A percentile compares a stretch with the other conserved stretches of the same genome.
These are phyloP conservation scores for Brassica incana DNA, from an alignment of 345 rosid species.

Conservation along the genomic window DNA sequence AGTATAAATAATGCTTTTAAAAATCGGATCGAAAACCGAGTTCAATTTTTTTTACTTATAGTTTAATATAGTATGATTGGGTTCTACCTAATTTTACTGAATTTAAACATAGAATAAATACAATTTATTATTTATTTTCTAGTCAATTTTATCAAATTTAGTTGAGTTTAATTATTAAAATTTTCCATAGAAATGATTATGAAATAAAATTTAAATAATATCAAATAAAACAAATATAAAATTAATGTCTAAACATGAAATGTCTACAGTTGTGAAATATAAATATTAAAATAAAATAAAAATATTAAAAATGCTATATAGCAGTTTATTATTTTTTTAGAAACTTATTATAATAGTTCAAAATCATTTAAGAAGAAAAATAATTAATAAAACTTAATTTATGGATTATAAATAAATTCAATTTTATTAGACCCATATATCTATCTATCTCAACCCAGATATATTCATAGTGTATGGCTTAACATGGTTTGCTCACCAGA, in stretches of 20 bases:
- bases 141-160: neutral
- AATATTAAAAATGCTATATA: no score
- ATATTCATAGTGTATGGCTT: neutral
- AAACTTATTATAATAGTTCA: neutral
- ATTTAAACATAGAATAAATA: neutral
- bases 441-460: neutral
- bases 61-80: neutral
- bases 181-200: no score
- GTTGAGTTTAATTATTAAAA: neutral
- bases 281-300: no score
- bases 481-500: neutral
- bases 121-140: no score
- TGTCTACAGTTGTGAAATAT: neutral
- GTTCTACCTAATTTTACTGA: neutral
- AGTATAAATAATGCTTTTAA: neutral
- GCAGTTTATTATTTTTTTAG: neutral
- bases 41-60: neutral
- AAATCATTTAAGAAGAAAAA: neutral
- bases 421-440: neutral
- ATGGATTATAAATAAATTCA: neutral
- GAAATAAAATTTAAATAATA: no score
- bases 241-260: neutral
- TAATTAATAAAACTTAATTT: no score
- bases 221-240: neutral
- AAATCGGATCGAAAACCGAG: neutral